Conservation (phyloP, 192 early-diverging fungal genomes). For the Tieghemiomyces parasiticus region DNA sequence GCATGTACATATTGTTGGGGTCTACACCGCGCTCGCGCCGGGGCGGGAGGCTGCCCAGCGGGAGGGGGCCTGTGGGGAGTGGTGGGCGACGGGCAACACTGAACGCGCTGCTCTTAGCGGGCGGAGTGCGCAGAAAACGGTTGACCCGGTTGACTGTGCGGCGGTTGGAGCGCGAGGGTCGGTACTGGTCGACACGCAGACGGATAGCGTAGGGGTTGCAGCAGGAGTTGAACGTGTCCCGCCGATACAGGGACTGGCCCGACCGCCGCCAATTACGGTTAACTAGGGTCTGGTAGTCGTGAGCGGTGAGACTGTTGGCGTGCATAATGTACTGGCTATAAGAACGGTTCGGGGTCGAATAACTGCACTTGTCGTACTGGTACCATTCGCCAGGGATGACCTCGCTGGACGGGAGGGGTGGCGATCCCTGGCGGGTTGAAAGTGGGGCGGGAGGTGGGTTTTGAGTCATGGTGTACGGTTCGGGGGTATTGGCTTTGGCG, state of each 20-base stretch:
- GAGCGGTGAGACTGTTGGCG: not conserved
- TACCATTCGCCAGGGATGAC: no score
- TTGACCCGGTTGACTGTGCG: constrained; percentile 34
- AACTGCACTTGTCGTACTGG: no score
- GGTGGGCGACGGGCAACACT: not conserved
- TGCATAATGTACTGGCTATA: constrained; percentile 3
- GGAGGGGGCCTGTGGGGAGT: not conserved
- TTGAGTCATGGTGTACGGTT: no score
- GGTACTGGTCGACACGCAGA: constrained; percentile 19
- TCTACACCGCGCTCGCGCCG: not conserved
- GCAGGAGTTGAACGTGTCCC: constrained; percentile 3
- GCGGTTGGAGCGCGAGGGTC: constrained; percentile 26
- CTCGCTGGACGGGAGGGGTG: no score
- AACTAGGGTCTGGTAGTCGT: constrained; percentile 26
- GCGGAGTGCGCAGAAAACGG: constrained; percentile 28
- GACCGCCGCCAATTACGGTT: constrained; percentile 32
- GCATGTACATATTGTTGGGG: constrained; percentile 12
- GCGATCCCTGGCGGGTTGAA: no score
- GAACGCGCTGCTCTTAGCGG: not conserved
- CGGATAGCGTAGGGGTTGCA: constrained; percentile 13
- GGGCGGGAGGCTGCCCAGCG: not conserved
- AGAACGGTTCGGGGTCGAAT: no score
- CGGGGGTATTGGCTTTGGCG: no score
- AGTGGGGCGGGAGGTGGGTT: no score
- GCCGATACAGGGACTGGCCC: constrained; percentile 12